phyloP scores from a whole-genome alignment of 768 basidiomycete species.

The Mycena galopus region DNA sequence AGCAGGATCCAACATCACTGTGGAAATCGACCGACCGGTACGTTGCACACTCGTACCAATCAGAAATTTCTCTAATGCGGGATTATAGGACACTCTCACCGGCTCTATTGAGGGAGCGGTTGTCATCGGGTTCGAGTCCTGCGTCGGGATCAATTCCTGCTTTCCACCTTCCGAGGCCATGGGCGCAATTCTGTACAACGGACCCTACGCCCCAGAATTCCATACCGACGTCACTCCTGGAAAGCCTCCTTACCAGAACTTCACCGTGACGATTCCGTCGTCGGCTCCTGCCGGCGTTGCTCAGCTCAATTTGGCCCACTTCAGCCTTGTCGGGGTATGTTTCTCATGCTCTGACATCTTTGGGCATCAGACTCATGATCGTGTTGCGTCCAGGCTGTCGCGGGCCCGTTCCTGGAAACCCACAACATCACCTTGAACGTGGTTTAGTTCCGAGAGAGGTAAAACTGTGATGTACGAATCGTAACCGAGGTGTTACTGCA shows the following conservation, averaged over 20 bases:
- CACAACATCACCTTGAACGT: constrained; percentile 23
- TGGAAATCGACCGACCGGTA: constrained; percentile 65
- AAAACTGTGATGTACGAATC: too few species aligned
- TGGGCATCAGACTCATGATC: neutral
- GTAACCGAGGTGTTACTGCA: too few species aligned
- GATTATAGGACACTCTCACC: constrained; percentile 21
- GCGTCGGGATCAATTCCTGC: constrained; percentile 35
- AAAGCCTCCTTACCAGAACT: constrained; percentile 52
- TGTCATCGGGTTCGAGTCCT: constrained; percentile 47
- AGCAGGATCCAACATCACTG: constrained; percentile 54
- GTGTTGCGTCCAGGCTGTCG: constrained; percentile 13
- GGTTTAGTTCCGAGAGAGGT: neutral
- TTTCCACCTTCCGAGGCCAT: constrained; percentile 39
- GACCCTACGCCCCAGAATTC: constrained; percentile 47
- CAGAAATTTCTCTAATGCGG: neutral
- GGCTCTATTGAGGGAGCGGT: constrained; percentile 49
- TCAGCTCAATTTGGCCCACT: constrained; percentile 46
- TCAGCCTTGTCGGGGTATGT: constrained; percentile 52
- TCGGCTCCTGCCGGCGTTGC: constrained; percentile 38
- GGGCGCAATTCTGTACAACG: constrained; percentile 54
- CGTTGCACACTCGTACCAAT: constrained; percentile 31
- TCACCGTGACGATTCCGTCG: constrained; percentile 51
- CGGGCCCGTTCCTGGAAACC: constrained; percentile 22
- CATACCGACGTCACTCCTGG: constrained; percentile 29
- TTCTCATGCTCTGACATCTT: neutral